Evolutionary conservation across 805 yeast genomes (phyloP), one percentile per base, ranked within the genome.

Genomic region (Metschnikowia proteae): DNA sequence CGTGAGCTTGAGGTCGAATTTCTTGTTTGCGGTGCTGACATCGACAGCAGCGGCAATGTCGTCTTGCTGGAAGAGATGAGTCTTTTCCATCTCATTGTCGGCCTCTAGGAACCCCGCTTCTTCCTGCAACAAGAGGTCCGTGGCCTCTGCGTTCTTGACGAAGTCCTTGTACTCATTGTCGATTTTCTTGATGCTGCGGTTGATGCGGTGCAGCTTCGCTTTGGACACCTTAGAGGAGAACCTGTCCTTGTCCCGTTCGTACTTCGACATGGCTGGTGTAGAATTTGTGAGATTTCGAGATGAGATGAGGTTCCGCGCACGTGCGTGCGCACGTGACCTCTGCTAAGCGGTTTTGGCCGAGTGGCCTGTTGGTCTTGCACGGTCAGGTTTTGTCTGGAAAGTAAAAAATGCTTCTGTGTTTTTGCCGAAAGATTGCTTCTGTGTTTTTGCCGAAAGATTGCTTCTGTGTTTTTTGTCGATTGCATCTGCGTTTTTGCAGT

Each of bases 41-140:
- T 92, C 98, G 3, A 94, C 97, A 9, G 79, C 82, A 29, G 79
- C 76, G 26, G 71, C 78, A 33, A 94, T 84, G 45, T 92, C 97
- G 10, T 78, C 78, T 64, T 94, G 99, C 31, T 75, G 80, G 57
- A 88, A 88, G 66, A 86, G 88, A 71, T 73, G 88, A 0, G 99
- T 94, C 65, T 82, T 84, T 68, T 94, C 99, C 91, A 92, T 83
- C 4, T 68, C 69, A n/a, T 84, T 84, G 60, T 94, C 99, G 5
- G 97, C 89, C 66, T 94, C 99, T 53, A 94, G 66, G 60, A 75
- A 86, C 40, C 99, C 99, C 4, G 76, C 79, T 28, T 86, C 84
- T 70, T 94, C 98, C 52, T 86, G 88, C 31, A 89, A 71, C 53
- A 94, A 75, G 60, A 89, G 77, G 59, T 94, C 97, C 0, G 97